Percentiles rank a stretch among this genome's conserved stretches.
Conservation (phyloP, 148 eudicot species). For the Oxyria digyna region DNA sequence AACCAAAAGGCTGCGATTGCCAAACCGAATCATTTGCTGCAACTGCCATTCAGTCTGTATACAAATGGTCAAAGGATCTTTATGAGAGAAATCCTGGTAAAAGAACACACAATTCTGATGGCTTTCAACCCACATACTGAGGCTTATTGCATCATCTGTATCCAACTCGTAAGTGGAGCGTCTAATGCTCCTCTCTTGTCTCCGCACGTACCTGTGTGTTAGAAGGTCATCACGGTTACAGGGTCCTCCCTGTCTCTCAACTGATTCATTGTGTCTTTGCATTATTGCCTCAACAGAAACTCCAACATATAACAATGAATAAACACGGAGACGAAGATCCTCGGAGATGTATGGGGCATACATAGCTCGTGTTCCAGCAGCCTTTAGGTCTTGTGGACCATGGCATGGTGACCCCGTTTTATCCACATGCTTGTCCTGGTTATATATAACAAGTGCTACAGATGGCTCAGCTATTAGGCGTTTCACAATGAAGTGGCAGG, state of each 20-base stretch:
- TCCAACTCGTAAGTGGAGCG: slow-evolving; percentile 65
- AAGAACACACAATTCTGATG: slow-evolving; percentile 64
- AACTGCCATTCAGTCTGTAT: slow-evolving; percentile 96
- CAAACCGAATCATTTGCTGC: slow-evolving; percentile 93
- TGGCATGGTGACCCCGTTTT: slow-evolving; percentile 80
- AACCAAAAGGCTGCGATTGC: slow-evolving; percentile 63
- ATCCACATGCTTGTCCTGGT: slow-evolving; percentile 83
- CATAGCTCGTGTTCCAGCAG: slow-evolving; percentile 91
- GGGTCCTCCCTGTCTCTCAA: slow-evolving; percentile 89
- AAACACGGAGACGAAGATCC: slow-evolving; percentile 78
- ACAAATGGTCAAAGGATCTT: slow-evolving; percentile 61
- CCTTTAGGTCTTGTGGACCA: slow-evolving; percentile 81
- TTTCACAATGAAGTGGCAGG: slow-evolving; percentile 87
- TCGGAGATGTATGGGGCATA: slow-evolving; percentile 93
- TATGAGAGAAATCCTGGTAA: slow-evolving; percentile 68
- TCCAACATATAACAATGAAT: slow-evolving; percentile 75
- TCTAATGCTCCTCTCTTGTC: slow-evolving; percentile 82
- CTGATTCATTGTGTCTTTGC: slow-evolving; percentile 90
- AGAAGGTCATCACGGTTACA: slow-evolving; percentile 85
- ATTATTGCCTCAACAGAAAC: slow-evolving; percentile 89
- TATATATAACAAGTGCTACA: slow-evolving; percentile 72
- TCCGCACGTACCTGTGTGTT: slow-evolving; percentile 77
- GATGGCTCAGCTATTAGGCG: slow-evolving; percentile 82
- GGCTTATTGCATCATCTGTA: slow-evolving; percentile 74
- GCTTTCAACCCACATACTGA: slow-evolving; percentile 74